Evolutionary conservation across 2,329 filamentous ascomycete species (phyloP), one percentile per base, ranked within the genome.

Genomic region (Chrysosporium queenslandicum): DNA sequence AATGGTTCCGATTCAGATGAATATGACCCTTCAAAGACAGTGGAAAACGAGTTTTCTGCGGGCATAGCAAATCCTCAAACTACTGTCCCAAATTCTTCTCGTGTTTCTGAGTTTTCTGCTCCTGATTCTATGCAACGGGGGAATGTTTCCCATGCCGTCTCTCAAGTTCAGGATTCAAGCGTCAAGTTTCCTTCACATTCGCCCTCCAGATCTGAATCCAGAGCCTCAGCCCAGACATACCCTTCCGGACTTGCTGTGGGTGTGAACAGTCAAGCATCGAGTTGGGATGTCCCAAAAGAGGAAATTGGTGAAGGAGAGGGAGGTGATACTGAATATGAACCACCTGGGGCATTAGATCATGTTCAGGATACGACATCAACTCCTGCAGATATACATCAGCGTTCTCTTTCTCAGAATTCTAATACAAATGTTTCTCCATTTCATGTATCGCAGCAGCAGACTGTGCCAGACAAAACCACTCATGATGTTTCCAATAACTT

Each of bases 271-370:
- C 75, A 73, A 62, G 79, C 74, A 56, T 75, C 77, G 62, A 78
- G 77, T 65, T 79, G 79, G 60, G 81, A 82, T 72, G 76, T 80
- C 68, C 74, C 78, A 65, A 79, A 82, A 68, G 78, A 80, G 65
- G 77, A 80, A 41, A n/a, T 45, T 64, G 76, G 77, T 66, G 76
- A 78, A 62, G 76, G 78, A 63, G 73, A 75, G 48, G 60, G 67
- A 56, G 67, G 67, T 58, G 70, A 71, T 60, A 67, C 66, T 60
- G 69, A 72, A 63, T 72, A 72, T 66, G 84, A 83, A 66, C 80
- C 71, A 56, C 69, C 72, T 62, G 74, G 70, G 63, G 73, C 69
- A 64, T 64, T 73, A 63, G 63, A 60, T 66, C 69, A 70, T 63
- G 67, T 72, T 64, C 68, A 75, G 66, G 71, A 72, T 69, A 69